Percentiles rank a stretch among this genome's conserved stretches.
These are phyloP conservation scores for Morella rubra DNA, from an alignment of 306 rosid species.

Conservation along the genomic window DNA sequence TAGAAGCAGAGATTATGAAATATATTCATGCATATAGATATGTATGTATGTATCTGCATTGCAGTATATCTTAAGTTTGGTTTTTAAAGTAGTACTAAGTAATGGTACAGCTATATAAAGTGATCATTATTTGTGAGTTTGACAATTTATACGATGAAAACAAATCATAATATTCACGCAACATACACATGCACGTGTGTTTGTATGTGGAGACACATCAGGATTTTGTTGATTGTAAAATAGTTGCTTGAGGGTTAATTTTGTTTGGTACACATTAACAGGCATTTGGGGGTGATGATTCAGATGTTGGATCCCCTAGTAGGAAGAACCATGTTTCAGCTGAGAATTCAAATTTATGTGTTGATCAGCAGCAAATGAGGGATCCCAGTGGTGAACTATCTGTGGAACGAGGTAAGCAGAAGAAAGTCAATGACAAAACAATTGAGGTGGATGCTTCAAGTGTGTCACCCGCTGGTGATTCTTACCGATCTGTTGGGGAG, in stretches of 20 bases:
- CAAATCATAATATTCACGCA: neutral
- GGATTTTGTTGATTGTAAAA: neutral
- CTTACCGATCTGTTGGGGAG: slow-evolving; percentile 86
- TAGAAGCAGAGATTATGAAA: neutral
- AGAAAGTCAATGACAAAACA: slow-evolving; percentile 47
- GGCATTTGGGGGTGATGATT: slow-evolving; percentile 79
- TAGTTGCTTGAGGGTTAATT: slow-evolving; percentile 2
- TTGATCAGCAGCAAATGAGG: slow-evolving; percentile 39
- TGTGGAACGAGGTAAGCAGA: slow-evolving; percentile 60
- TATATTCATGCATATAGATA: neutral
- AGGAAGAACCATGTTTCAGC: slow-evolving; percentile 61
- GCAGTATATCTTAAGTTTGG: too few species aligned
- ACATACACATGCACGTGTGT: neutral
- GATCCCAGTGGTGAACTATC: slow-evolving; percentile 45
- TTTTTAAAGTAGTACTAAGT: too few species aligned
- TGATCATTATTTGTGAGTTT: neutral
- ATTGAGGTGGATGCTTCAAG: slow-evolving; percentile 55
- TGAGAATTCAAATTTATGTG: slow-evolving; percentile 47
- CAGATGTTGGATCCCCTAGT: slow-evolving; percentile 73
- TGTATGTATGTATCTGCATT: slow-evolving; percentile 1
- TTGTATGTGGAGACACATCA: neutral
- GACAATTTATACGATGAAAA: neutral
- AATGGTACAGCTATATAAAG: neutral
- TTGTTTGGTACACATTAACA: slow-evolving; percentile 35
- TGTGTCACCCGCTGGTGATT: slow-evolving; percentile 61